Base-by-base conservation (phyloP, 1,139 yeast genomes). In the Yamadazyma triangularis region DNA sequence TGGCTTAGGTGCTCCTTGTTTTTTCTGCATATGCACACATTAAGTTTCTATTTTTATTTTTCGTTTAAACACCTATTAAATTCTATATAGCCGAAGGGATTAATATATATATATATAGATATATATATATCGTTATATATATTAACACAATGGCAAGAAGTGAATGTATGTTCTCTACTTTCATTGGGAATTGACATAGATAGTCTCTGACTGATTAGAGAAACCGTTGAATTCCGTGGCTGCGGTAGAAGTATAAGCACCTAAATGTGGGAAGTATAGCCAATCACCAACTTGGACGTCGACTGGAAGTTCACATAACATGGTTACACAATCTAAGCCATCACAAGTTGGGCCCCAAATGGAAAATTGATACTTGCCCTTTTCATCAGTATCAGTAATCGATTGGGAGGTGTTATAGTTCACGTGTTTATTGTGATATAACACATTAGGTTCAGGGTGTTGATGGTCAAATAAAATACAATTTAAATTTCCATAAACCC, bases 291-390 rank as follows among this genome's bases (percentile, higher is more conserved):
- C 82, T 25, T 68, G 65, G 30, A 88, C 78, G 28, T 79, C 76
- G 31, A 71, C 69, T 12, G 78, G 67, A 51, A 89, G 65, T 29
- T 47, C 47, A 36, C 76, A 62, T 25, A 64, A 67, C 30, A 68
- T 58, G 16, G 84, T 59, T 36, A 91, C 77, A 56, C 95, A 84
- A 57, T 91, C 98, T 43, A 91, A 69, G 4, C 97, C 96, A 58
- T 91, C 98, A 61, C 98, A 91, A 14, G 97, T 91, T 29, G 97
- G 98, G 7, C 98, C 98, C 97, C 97, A 91, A 38, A 91, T 72
- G 13, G 95, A 79, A 51, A 67, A 86, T 45, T 56, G 60, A 45
- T 53, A 53, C 40, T 35, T 45, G 47, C 43, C 51, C 42, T 39
- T 40, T 32, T 39, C 43, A 36, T 45, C 48, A 32, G 40, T 38